A percentile compares a stretch with the other conserved stretches of the same genome.
Conservation (phyloP, 2,329 filamentous ascomycete species). For the Fusarium ambrosium region DNA sequence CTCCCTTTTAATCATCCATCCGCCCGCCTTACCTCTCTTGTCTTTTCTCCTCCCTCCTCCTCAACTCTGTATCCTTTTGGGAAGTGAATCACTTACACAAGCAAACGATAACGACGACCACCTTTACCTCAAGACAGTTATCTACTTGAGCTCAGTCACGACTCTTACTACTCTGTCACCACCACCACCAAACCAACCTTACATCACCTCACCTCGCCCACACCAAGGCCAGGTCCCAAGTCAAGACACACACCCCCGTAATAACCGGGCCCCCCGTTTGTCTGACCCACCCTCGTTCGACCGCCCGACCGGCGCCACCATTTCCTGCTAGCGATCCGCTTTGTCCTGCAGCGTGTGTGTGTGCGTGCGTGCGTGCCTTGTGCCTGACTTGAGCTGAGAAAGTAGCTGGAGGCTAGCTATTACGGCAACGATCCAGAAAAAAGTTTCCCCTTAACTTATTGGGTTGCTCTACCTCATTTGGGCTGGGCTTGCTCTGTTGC, state of each 20-base stretch:
- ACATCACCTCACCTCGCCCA: slow-evolving; percentile 36
- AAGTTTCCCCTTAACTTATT: slow-evolving; percentile 35
- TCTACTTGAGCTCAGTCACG: slow-evolving; percentile 1
- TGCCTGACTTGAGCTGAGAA: slow-evolving; percentile 42
- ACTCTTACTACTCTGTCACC: slow-evolving; percentile 1
- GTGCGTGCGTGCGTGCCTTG: slow-evolving; percentile 31
- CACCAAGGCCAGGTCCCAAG: neutral
- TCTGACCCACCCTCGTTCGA: slow-evolving; percentile 47
- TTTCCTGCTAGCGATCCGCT: slow-evolving; percentile 34
- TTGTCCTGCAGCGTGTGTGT: slow-evolving; percentile 30
- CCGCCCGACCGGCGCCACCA: slow-evolving; percentile 46
- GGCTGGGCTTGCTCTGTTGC: slow-evolving; percentile 17
- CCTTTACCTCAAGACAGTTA: slow-evolving; percentile 3
- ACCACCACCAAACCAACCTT: slow-evolving; percentile 14
- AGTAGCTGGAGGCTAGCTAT: slow-evolving; percentile 35
- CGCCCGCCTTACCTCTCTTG: neutral
- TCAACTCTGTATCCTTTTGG: slow-evolving; percentile 9
- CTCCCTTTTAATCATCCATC: slow-evolving; percentile 28
- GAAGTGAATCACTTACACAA: slow-evolving; percentile 41
- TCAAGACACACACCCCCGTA: slow-evolving; percentile 30
- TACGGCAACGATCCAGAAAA: slow-evolving; percentile 43
- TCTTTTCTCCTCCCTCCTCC: slow-evolving; percentile 1
- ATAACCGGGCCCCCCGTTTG: slow-evolving; percentile 41
- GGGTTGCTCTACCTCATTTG: slow-evolving; percentile 32
- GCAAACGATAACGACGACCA: slow-evolving; percentile 37